phyloP scores from a whole-genome alignment of 495 filamentous ascomycete species.

The Aspergillus funiculosus region DNA sequence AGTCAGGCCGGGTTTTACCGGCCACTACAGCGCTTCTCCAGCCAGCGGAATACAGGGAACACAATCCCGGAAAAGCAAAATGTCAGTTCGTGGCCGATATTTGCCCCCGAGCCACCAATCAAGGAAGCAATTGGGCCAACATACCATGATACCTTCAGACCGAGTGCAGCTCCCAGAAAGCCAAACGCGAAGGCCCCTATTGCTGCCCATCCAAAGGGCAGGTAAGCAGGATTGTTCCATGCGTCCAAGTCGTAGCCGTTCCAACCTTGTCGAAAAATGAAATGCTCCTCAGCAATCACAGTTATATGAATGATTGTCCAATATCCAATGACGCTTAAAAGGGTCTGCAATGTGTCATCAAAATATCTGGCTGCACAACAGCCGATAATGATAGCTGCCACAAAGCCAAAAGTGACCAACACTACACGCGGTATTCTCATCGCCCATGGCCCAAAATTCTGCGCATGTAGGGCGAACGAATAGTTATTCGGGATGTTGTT shows the following conservation, averaged over 20 bases:
- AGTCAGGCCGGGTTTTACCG: too few relatives aligned
- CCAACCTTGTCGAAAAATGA: conserved; percentile 60
- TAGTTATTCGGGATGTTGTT: conserved; percentile 31
- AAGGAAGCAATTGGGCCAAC: conserved; percentile 57
- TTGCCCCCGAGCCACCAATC: conserved; percentile 54
- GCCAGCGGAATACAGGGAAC: conserved; percentile 22
- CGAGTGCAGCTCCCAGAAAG: conserved; percentile 59
- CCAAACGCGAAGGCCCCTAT: conserved; percentile 56
- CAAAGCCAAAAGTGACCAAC: conserved; percentile 23
- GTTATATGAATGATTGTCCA: conserved; percentile 71
- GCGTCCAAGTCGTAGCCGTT: conserved; percentile 49
- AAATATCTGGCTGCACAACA: conserved; percentile 27
- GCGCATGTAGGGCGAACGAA: conserved; percentile 27
- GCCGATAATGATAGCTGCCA: conserved; percentile 20
- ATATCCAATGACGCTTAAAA: conserved; percentile 45
- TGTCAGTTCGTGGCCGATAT: conserved; percentile 63
- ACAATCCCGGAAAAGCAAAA: conserved; percentile 22
- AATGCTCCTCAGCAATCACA: conserved; percentile 61
- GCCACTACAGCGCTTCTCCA: conserved; percentile 19
- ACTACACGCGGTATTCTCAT: conserved; percentile 29
- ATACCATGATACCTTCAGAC: conserved; percentile 68
- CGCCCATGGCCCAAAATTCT: conserved; percentile 33
- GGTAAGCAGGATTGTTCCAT: conserved; percentile 46
- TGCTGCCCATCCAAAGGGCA: conserved; percentile 63
- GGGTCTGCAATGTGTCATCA: conserved; percentile 21